These are phyloP conservation scores for Aspergillus caelatus DNA, from an alignment of 2,329 filamentous ascomycete species.

Conservation along the genomic window DNA sequence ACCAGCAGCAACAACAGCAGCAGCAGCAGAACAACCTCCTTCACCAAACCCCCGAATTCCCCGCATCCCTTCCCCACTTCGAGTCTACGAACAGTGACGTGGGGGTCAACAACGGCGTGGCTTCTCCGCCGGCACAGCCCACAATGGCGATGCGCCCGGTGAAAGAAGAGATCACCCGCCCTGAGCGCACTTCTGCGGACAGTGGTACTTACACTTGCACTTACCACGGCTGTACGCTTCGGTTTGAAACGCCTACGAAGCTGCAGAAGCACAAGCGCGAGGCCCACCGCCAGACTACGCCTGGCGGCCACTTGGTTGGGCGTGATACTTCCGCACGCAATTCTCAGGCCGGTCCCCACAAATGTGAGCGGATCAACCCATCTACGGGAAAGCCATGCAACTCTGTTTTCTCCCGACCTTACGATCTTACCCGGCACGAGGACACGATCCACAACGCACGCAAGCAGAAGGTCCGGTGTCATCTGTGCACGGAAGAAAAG, in stretches of 20 bases:
- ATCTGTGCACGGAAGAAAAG: conserved; percentile 93
- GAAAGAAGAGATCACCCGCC: conserved; percentile 51
- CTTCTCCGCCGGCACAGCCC: conserved; percentile 35
- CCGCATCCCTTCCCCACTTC: conserved; percentile 62
- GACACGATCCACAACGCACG: conserved; percentile 95
- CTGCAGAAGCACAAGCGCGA: conserved; percentile 96
- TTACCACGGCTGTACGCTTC: conserved; percentile 83
- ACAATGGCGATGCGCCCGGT: conserved; percentile 40
- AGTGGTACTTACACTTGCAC: conserved; percentile 94
- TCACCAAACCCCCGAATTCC: conserved; percentile 59
- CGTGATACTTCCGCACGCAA: conserved; percentile 62
- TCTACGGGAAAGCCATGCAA: conserved; percentile 94
- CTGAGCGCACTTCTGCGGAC: conserved; percentile 69
- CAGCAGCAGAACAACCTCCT: conserved; percentile 37
- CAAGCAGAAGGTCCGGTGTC: conserved; percentile 92
- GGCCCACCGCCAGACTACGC: conserved; percentile 76
- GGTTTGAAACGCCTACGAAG: conserved; percentile 84
- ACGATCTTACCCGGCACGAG: conserved; percentile 94
- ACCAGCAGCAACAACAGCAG: conserved; percentile 27
- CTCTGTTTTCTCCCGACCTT: conserved; percentile 90
- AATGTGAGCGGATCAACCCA: conserved; percentile 90
- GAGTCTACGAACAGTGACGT: conserved; percentile 62
- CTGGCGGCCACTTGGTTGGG: conserved; percentile 48
- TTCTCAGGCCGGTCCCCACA: conserved; percentile 89
- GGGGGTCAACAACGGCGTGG: conserved; percentile 34